Evolutionary conservation across 73 alveolate genomes (phyloP).

Genomic region (Symbiodinium natans): DNA sequence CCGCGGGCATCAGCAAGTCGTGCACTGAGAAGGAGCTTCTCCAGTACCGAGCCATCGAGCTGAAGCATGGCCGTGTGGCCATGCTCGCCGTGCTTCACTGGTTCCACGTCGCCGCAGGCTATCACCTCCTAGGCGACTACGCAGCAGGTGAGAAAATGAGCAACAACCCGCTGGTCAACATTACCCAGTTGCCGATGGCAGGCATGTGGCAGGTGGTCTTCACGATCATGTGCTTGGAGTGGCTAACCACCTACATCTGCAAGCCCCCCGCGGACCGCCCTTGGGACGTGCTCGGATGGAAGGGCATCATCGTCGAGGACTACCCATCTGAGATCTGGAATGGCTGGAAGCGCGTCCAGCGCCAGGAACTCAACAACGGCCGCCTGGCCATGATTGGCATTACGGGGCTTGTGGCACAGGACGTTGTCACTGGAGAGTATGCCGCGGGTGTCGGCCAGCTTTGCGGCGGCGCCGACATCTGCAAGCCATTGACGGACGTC

Average conservation of each 20-base stretch:
- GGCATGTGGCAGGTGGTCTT: slow-evolving; percentile 53
- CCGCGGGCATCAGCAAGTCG: slow-evolving; percentile 51
- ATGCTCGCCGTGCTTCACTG: slow-evolving; percentile 77
- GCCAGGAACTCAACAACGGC: not conserved
- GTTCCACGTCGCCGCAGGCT: slow-evolving; percentile 88
- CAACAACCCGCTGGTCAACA: slow-evolving; percentile 58
- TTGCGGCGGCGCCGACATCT: not conserved
- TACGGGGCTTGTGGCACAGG: not conserved
- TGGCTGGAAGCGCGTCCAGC: not conserved
- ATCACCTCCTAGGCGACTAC: slow-evolving; percentile 43
- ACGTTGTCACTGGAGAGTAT: not conserved
- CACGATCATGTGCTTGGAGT: slow-evolving; percentile 52
- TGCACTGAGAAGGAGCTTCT: slow-evolving; percentile 38
- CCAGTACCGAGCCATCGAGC: slow-evolving; percentile 67
- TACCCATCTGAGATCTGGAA: not conserved
- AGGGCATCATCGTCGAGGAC: slow-evolving; percentile 62
- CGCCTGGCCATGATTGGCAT: not conserved
- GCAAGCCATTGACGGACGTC: too few species aligned
- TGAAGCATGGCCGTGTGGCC: slow-evolving; percentile 90
- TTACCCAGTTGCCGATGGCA: not conserved
- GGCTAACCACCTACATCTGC: slow-evolving; percentile 87
- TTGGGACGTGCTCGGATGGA: slow-evolving; percentile 87
- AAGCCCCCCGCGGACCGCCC: slow-evolving; percentile 73
- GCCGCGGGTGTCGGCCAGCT: not conserved
- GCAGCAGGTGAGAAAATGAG: slow-evolving; percentile 45